Percentiles rank a stretch among this genome's conserved stretches.
phyloP scores from a whole-genome alignment of 2,329 filamentous ascomycete species.

The Bimuria novae-zelandiae region DNA sequence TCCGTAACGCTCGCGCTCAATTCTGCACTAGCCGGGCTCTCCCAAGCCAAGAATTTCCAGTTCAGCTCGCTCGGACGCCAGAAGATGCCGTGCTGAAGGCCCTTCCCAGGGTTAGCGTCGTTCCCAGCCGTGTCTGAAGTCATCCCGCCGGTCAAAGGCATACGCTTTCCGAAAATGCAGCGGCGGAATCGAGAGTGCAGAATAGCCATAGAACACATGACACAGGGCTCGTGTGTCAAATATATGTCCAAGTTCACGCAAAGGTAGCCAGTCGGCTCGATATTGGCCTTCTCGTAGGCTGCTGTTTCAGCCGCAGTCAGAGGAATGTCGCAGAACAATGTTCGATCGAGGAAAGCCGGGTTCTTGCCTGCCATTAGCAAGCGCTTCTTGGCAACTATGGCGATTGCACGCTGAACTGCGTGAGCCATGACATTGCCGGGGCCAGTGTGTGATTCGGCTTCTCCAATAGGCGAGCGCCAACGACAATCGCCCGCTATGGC shows the following conservation, averaged over 20 bases:
- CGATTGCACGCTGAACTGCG: conserved; percentile 76
- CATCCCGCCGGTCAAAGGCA: conserved; percentile 81
- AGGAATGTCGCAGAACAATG: conserved; percentile 69
- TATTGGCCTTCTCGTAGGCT: conserved; percentile 65
- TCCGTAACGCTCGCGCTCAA: conserved; percentile 22
- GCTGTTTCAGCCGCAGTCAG: conserved; percentile 68
- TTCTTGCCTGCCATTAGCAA: conserved; percentile 44
- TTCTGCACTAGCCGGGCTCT: conserved; percentile 58
- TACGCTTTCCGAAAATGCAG: conserved; percentile 78
- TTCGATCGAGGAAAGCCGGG: conserved; percentile 34
- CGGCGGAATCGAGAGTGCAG: conserved; percentile 90
- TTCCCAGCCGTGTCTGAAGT: conserved; percentile 64
- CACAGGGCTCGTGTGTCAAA: conserved; percentile 91
- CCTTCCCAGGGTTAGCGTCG: conserved; percentile 18
- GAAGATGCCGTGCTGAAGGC: conserved; percentile 63
- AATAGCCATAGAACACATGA: conserved; percentile 97
- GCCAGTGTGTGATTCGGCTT: conserved; percentile 33
- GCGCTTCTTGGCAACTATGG: conserved; percentile 72
- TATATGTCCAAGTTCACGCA: conserved; percentile 94
- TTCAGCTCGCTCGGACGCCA: conserved; percentile 75
- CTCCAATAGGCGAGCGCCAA: conserved; percentile 55
- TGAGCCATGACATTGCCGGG: conserved; percentile 78
- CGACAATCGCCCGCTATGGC: conserved; percentile 78
- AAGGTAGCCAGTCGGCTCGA: conserved; percentile 80
- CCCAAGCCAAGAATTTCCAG: conserved; percentile 83